Percentiles rank a stretch among this genome's conserved stretches.
These are phyloP conservation scores for Starmerella floris DNA, from an alignment of 805 yeast genomes.

Conservation along the genomic window DNA sequence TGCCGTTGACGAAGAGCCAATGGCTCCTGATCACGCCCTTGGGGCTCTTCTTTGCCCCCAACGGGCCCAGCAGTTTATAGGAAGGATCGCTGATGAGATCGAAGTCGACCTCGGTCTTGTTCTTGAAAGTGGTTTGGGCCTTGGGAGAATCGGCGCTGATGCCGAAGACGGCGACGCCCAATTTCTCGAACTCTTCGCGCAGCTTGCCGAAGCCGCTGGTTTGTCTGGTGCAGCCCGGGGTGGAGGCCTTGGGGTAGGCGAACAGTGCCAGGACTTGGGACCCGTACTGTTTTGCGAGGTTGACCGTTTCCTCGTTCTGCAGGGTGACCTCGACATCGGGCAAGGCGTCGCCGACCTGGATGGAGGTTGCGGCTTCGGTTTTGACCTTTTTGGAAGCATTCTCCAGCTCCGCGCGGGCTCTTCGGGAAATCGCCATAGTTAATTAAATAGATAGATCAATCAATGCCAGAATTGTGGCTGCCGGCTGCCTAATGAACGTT, in stretches of 20 bases:
- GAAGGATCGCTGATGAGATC: slow-evolving; percentile 66
- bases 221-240: slow-evolving; percentile 95
- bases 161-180: slow-evolving; percentile 54
- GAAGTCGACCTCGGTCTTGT: slow-evolving; percentile 60
- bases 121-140: slow-evolving; percentile 63
- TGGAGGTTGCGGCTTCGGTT: slow-evolving; percentile 21
- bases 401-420: not conserved
- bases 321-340: slow-evolving; percentile 52
- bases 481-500: too few species aligned
- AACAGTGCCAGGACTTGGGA: slow-evolving; percentile 38
- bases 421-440: not conserved
- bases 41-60: slow-evolving; percentile 78
- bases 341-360: slow-evolving; percentile 43
- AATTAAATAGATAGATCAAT: not conserved
- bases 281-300: slow-evolving; percentile 30
- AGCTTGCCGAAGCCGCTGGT: slow-evolving; percentile 76
- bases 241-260: slow-evolving; percentile 79
- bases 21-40: slow-evolving; percentile 77
- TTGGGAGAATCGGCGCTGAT: slow-evolving; percentile 69
- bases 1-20: slow-evolving; percentile 76
- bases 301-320: slow-evolving; percentile 55
- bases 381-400: slow-evolving; percentile 7
- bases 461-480: too few species aligned
- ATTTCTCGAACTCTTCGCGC: slow-evolving; percentile 39
- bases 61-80: slow-evolving; percentile 48